Percentiles rank a stretch among this genome's conserved stretches.
These are phyloP conservation scores for Lycium ferocissimum DNA, from an alignment of 257 asterid genomes.

Conservation along the genomic window DNA sequence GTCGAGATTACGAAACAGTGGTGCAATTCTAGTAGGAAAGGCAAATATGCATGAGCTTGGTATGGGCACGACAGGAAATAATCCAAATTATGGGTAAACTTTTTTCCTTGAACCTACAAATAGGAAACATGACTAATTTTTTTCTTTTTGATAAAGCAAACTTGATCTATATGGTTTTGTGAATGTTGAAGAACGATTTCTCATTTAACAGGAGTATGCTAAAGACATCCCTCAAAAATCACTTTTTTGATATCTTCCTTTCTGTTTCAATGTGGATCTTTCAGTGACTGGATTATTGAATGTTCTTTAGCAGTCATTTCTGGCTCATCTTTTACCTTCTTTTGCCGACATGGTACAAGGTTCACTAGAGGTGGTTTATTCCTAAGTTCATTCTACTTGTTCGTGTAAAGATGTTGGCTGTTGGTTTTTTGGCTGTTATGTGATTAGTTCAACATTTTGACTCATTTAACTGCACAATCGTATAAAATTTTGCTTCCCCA, in stretches of 20 bases:
- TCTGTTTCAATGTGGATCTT: slow-evolving; percentile 17
- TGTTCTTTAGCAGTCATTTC: background rate
- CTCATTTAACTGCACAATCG: background rate
- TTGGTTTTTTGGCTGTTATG: background rate
- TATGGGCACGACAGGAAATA: slow-evolving; percentile 93
- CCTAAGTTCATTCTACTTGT: background rate
- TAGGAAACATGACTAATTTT: background rate
- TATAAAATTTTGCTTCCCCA: background rate
- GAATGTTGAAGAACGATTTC: background rate
- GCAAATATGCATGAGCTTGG: slow-evolving; percentile 99
- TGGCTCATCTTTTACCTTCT: background rate
- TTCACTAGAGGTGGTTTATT: slow-evolving; percentile 11
- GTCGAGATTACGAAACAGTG: slow-evolving; percentile 81
- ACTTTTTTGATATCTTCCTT: background rate
- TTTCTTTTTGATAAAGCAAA: background rate
- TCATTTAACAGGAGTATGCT: background rate
- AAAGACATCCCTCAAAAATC: background rate
- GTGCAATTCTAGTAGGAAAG: slow-evolving; percentile 91
- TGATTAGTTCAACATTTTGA: background rate
- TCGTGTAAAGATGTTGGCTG: background rate
- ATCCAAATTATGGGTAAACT: slow-evolving; percentile 89
- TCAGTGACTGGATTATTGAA: background rate
- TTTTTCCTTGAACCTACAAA: slow-evolving; percentile 29
- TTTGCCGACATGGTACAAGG: background rate
- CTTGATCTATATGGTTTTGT: background rate